Conservation (phyloP, 371 early-diverging fungal species). For the Actinomucor elegans region DNA sequence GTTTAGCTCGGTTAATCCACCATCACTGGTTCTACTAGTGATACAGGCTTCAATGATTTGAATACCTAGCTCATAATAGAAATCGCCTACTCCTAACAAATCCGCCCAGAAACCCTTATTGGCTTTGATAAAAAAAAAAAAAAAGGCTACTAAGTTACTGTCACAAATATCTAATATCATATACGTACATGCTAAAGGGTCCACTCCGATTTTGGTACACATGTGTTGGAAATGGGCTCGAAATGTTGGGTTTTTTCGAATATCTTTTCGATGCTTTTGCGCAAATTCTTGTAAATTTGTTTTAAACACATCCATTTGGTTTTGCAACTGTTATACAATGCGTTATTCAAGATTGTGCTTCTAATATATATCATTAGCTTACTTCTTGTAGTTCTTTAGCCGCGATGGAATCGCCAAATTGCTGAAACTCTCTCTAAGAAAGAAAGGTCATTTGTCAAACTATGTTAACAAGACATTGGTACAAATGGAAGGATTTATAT, state of each 20-base stretch:
- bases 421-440: conserved; percentile 53
- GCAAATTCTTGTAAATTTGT: conserved; percentile 86
- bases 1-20: conserved; percentile 85
- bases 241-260: conserved; percentile 85
- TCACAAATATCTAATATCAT: background rate
- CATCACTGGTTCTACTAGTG: conserved; percentile 79
- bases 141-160: no score
- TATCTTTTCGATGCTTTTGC: conserved; percentile 81
- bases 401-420: conserved; percentile 55
- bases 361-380: conserved; percentile 24
- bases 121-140: conserved; percentile 64
- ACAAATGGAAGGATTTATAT: background rate
- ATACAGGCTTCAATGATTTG: conserved; percentile 91
- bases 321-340: conserved; percentile 54
- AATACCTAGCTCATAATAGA: conserved; percentile 94
- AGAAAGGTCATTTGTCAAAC: background rate
- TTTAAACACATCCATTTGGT: conserved; percentile 79
- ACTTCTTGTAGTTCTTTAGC: conserved; percentile 58
- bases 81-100: conserved; percentile 94
- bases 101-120: conserved; percentile 96
- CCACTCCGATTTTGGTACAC: conserved; percentile 93
- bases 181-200: conserved; percentile 87
- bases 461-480: background rate
- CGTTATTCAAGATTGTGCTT: background rate
- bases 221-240: conserved; percentile 90